phyloP scores from a whole-genome alignment of 495 filamentous ascomycete species.

The Cercophora samala region DNA sequence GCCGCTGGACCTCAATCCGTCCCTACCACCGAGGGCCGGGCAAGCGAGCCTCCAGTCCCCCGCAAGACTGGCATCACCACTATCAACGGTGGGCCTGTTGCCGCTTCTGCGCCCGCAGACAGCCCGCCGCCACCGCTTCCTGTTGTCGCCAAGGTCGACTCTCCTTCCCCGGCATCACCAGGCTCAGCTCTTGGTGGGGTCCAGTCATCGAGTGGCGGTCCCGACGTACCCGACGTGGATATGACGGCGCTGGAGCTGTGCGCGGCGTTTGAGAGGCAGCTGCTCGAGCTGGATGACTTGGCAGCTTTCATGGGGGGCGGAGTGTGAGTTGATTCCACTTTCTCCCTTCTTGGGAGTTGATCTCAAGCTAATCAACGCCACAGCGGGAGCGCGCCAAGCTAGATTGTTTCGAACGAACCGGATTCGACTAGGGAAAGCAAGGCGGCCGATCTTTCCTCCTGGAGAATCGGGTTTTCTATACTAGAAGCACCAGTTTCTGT shows the following conservation, averaged over 20 bases:
- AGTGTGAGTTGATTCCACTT: conserved; percentile 35
- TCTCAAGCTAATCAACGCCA: not conserved
- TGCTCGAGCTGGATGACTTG: conserved; percentile 49
- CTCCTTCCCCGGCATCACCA: conserved; percentile 37
- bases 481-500: not conserved
- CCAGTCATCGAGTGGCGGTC: conserved; percentile 11
- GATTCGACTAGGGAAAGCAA: not conserved
- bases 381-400: not conserved
- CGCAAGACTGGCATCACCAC: conserved; percentile 48
- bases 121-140: conserved; percentile 41
- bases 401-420: not conserved
- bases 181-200: conserved; percentile 25
- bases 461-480: too few species aligned
- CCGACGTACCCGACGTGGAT: conserved; percentile 37
- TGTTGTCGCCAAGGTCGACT: conserved; percentile 35
- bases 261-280: conserved; percentile 47
- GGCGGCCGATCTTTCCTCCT: not conserved
- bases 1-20: conserved; percentile 23
- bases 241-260: conserved; percentile 52
- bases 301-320: conserved; percentile 54
- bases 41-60: conserved; percentile 42
- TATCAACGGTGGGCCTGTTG: conserved; percentile 49
- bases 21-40: conserved; percentile 30
- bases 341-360: conserved; percentile 2
- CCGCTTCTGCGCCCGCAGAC: conserved; percentile 40